These are phyloP conservation scores for Achaetomium macrosporum DNA, from an alignment of 2,329 filamentous ascomycete species.

Conservation along the genomic window DNA sequence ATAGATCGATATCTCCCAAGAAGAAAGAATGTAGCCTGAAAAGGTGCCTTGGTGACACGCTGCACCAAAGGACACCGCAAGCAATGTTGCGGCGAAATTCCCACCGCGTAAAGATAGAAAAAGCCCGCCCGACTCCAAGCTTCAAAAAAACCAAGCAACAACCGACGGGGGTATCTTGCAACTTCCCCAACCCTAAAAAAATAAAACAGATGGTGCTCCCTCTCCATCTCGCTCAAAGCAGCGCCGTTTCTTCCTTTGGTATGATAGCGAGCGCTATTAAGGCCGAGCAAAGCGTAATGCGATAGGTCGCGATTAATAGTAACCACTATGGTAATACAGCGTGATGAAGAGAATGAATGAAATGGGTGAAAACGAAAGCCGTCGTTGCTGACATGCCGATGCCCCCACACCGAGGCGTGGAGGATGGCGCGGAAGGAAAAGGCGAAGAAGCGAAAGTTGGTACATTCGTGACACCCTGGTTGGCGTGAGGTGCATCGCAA, in stretches of 20 bases:
- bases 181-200: not conserved
- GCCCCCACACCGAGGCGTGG: not conserved
- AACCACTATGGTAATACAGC: conserved; percentile 8
- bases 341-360: not conserved
- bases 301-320: too few relatives aligned
- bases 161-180: not conserved
- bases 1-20: not conserved
- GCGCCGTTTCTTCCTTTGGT: too few relatives aligned
- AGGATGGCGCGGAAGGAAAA: not conserved
- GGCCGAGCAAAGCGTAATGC: too few relatives aligned
- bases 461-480: not conserved
- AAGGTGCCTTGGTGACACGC: not conserved
- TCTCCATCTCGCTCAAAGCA: not conserved
- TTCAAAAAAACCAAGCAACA: not conserved
- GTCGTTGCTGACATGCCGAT: not conserved
- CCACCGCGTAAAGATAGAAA: too few relatives aligned
- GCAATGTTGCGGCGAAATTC: too few relatives aligned
- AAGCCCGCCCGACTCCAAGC: not conserved
- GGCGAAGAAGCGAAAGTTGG: not conserved
- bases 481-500: not conserved
- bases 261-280: too few relatives aligned
- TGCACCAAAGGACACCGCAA: too few relatives aligned
- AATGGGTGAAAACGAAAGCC: not conserved
- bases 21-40: not conserved
- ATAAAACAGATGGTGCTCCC: not conserved